Evolutionary conservation across 2,329 filamentous ascomycete genomes (phyloP).

Genomic region (Penicillium fuscoglaucum): DNA sequence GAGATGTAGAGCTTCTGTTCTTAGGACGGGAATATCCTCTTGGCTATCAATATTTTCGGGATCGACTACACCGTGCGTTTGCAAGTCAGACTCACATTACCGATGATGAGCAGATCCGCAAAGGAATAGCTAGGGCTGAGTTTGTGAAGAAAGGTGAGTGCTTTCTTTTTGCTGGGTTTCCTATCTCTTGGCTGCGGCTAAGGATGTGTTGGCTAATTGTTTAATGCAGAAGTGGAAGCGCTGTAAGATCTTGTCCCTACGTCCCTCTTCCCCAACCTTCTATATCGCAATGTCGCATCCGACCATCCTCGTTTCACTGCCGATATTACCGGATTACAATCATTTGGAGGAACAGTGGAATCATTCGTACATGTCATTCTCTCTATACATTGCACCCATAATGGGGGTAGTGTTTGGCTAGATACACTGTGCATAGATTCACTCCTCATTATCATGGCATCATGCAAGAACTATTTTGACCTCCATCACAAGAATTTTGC

Average conservation of each 20-base stretch:
- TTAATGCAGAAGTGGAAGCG: conserved; percentile 76
- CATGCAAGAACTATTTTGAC: conserved; percentile 19
- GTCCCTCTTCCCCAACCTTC: not conserved
- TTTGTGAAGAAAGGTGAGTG: conserved; percentile 83
- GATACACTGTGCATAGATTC: conserved; percentile 14
- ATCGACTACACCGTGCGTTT: conserved; percentile 82
- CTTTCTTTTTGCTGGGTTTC: not conserved
- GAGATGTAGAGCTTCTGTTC: conserved; percentile 70
- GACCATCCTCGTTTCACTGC: not conserved
- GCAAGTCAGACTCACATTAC: conserved; percentile 68
- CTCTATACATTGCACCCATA: conserved; percentile 21
- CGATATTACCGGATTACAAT: not conserved
- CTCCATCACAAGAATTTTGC: conserved; percentile 6
- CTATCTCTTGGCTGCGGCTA: not conserved
- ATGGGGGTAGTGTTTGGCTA: conserved; percentile 21
- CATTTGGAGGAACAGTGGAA: not conserved
- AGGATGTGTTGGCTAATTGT: conserved; percentile 3
- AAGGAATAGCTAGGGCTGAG: conserved; percentile 74
- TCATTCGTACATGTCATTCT: conserved; percentile 20
- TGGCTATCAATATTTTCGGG: conserved; percentile 79
- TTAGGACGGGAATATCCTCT: conserved; percentile 84
- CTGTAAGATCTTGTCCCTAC: conserved; percentile 60
- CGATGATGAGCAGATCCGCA: conserved; percentile 72
- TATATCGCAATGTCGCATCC: not conserved
- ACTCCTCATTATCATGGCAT: conserved; percentile 26